phyloP scores from a whole-genome alignment of 495 filamentous ascomycete species.

The Bombardia bombarda region DNA sequence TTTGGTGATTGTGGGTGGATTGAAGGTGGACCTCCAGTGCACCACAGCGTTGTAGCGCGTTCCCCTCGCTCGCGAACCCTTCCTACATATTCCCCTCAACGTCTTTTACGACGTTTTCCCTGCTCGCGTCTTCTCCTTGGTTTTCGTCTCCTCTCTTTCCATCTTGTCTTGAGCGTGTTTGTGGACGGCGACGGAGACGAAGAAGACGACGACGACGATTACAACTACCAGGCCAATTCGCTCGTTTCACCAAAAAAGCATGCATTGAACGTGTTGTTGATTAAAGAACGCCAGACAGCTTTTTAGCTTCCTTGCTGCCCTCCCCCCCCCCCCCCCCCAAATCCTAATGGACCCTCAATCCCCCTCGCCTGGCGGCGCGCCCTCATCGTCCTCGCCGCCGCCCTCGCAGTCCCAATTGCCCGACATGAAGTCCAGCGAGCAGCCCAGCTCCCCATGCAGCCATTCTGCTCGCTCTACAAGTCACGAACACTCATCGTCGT shows the following conservation, averaged over 20 bases:
- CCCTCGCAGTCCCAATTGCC: conserved; percentile 4
- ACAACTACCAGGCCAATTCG: background rate
- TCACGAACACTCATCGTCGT: background rate
- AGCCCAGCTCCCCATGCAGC: conserved; percentile 13
- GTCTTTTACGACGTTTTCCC: no score
- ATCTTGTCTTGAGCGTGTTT: background rate
- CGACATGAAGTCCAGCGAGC: background rate
- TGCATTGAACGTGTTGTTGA: background rate
- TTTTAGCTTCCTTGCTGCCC: no score
- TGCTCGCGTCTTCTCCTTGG: background rate
- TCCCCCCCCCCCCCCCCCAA: no score
- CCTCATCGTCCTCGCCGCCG: conserved; percentile 2
- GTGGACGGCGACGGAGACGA: background rate
- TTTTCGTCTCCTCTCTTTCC: background rate
- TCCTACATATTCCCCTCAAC: conserved; percentile 1
- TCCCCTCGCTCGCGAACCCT: background rate
- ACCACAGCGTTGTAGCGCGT: background rate
- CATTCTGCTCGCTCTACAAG: conserved; percentile 2
- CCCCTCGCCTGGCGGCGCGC: background rate
- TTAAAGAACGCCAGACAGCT: background rate
- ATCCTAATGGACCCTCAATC: conserved; percentile 9
- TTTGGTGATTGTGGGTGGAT: conserved; percentile 2
- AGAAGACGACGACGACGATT: background rate
- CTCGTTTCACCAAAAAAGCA: background rate
- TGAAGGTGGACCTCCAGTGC: background rate